Evolutionary conservation across 495 filamentous ascomycete genomes (phyloP), one percentile per base, ranked within the genome.

Genomic region (Penicillium tannophilum): DNA sequence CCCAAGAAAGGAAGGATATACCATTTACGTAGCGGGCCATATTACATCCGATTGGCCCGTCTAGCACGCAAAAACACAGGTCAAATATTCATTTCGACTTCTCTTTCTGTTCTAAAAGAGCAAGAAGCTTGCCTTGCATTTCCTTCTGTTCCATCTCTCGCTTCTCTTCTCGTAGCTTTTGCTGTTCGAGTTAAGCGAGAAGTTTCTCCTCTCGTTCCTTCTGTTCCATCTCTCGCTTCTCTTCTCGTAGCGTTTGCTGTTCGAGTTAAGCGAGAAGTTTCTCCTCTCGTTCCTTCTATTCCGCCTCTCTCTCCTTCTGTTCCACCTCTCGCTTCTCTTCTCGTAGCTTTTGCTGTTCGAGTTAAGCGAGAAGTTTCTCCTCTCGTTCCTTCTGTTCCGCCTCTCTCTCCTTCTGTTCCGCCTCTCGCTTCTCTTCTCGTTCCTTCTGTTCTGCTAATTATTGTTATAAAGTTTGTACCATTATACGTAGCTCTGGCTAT

Each of bases 381-480:
- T 52, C 49, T 19, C 49, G 24, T 11, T 12, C 14, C 49, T 52
- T 52, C 6, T 52, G 49, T 16, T 52, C 26, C 28, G 26, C 50
- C 14, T 53, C 50, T 20, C 33, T 28, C 8, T 17, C 33, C 35
- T 41, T 53, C 50, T 53, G 31, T 24, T 53, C 50, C 16, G 30
- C 49, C 19, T 36, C 28, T 23, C n/a, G 31, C 35, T 39, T 52
- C 50, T 52, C 50, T 35, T 44, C 52, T 30, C 36, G 52, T 26
- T 23, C 52, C 52, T 54, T 54, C 52, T 54, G 52, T 30, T 44
- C 52, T 28, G 36, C 52, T 24, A 54, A 19, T 31, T 54, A 39
- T 44, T 54, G 33, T 44, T 54, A 39, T 20, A 54, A 44, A 44
- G 52, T 44, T 54, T 54, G 52, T 6, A 54, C 52, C 52, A 54